Evolutionary conservation across 768 basidiomycete genomes (phyloP), one percentile per base, ranked within the genome.

Genomic region (Podaxis pistillaris): DNA sequence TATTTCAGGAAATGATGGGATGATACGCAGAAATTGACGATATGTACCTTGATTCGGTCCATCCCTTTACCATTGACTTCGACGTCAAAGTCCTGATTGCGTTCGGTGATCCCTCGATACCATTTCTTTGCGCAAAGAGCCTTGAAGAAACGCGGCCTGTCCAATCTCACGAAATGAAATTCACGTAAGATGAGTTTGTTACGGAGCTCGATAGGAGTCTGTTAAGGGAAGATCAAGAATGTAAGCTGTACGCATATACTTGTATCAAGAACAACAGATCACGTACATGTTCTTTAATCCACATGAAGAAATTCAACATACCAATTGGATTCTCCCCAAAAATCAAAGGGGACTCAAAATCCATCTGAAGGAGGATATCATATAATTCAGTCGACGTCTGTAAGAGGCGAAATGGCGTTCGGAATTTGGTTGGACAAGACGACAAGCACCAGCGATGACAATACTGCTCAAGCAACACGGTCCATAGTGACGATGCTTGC

Each of bases 121-220:
- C 57, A 58, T 15, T 58, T 47, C 28, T 33, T 30, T 49, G 49
- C 47, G 13, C 57, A 58, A 4, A 58, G 46, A 24, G 57, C 57
- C 19, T 58, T 47, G 33, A 58, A 58, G 15, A 58, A 36, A 19
- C 57, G 24, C 15, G 46, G 46, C 19, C 8, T 58, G 15, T 58
- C 36, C 8, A 58, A 13, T 28, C 15, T 36, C 2, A 5, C 17
- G 8, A 47, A 28, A 13, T 19, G 44, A 47, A 58, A 49, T 11
- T 49, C 44, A 13, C 38, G 57, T 22, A 37, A 9, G 17, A 58
- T 28, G 11, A 58, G 30, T 22, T 58, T 30, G 28, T 33, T 58
- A 33, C 57, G 57, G 36, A 58, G 57, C 9, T 58, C 57, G 3
- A 58, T 19, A 22, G 57, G 57, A n/a, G 57, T 33, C 57, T 58